Conservation (phyloP, 148 eudicot species). For the Chenopodium berlandieri region DNA sequence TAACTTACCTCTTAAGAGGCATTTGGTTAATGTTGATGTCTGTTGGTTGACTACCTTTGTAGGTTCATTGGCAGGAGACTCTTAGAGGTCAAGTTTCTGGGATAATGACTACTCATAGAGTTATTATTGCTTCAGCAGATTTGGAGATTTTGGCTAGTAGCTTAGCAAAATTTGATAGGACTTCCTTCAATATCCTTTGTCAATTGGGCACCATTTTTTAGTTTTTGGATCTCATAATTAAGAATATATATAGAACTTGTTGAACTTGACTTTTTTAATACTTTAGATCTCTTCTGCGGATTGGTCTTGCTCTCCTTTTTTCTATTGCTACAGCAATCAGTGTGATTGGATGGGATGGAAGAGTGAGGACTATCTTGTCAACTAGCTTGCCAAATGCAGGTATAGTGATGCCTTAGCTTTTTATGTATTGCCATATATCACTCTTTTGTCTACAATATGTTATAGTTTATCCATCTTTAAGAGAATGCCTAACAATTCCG, state of each 20-base stretch:
- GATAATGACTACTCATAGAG: constrained; percentile 82
- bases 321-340: constrained; percentile 83
- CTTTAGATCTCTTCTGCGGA: constrained; percentile 97
- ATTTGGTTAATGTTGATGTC: not conserved
- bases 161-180: constrained; percentile 84
- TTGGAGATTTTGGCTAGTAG: constrained; percentile 80
- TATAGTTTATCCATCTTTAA: not conserved
- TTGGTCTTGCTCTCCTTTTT: constrained; percentile 94
- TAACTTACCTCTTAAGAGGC: not conserved
- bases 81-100: constrained; percentile 95
- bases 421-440: too few relatives aligned
- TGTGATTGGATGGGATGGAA: constrained; percentile 98
- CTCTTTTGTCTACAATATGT: not conserved
- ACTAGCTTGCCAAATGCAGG: constrained; percentile 91
- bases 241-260: constrained; percentile 10
- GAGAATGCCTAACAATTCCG: not conserved
- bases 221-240: constrained; percentile 19
- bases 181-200: constrained; percentile 94
- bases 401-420: constrained; percentile 12
- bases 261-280: constrained; percentile 52
- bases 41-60: constrained; percentile 26
- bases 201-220: not conserved
- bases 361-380: constrained; percentile 84
- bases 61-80: constrained; percentile 99
- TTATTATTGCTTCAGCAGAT: constrained; percentile 87